These are phyloP conservation scores for Starmerella ratchasimensis DNA, from an alignment of 805 yeast genomes.

Conservation along the genomic window DNA sequence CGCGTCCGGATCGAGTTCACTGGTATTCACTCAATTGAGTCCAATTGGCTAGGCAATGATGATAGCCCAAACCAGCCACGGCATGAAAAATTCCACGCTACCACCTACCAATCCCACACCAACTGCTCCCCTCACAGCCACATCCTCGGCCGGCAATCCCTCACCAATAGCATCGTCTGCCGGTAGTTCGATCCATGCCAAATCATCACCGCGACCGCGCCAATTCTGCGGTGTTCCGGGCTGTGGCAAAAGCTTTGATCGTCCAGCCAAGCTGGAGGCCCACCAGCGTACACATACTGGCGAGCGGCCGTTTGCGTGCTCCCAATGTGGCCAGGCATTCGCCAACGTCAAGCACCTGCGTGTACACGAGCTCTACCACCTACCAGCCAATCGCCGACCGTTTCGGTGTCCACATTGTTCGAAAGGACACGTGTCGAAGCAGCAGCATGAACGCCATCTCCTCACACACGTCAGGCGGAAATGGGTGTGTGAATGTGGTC, in stretches of 20 bases:
- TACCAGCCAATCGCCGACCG: constrained; percentile 41
- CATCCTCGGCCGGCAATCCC: no score
- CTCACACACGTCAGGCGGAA: constrained; percentile 63
- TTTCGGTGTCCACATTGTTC: constrained; percentile 60
- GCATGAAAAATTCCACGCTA: no score
- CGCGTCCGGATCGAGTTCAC: no score
- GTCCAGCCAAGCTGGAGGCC: constrained; percentile 73
- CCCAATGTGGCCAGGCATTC: constrained; percentile 50
- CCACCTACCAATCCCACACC: no score
- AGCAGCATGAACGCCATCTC: constrained; percentile 74
- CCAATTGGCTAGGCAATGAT: no score
- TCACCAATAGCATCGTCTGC: no score
- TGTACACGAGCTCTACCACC: constrained; percentile 58
- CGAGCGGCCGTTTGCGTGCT: constrained; percentile 62
- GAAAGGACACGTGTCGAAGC: constrained; percentile 67
- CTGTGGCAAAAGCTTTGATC: constrained; percentile 62
- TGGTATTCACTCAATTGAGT: no score
- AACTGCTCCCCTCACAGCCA: no score
- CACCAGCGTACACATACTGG: constrained; percentile 70
- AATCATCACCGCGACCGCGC: no score
- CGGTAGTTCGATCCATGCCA: no score
- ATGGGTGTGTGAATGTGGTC: constrained; percentile 44
- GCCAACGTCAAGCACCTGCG: constrained; percentile 66
- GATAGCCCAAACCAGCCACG: no score
- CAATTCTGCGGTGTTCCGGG: constrained; percentile 43